phyloP scores from a whole-genome alignment of 106 monocot genomes.

The Dioscorea dumetorum region DNA sequence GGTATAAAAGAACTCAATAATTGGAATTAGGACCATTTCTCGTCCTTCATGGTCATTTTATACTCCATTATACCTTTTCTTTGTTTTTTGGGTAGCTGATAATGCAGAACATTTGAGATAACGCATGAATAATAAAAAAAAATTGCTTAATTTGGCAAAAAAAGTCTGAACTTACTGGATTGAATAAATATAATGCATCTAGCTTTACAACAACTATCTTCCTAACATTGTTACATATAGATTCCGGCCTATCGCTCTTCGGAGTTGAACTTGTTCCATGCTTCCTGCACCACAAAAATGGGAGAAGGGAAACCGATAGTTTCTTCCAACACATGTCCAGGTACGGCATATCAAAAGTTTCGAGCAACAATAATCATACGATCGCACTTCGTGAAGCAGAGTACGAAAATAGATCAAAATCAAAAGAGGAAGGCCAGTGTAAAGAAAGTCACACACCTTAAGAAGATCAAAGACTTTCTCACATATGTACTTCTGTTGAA shows the following conservation, averaged over 20 bases:
- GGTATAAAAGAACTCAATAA: too few relatives aligned
- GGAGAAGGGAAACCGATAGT: neutral
- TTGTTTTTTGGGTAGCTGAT: too few relatives aligned
- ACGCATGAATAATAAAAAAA: too few relatives aligned
- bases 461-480: slow-evolving; percentile 99
- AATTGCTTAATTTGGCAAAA: too few relatives aligned
- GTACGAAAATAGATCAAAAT: neutral
- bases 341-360: neutral
- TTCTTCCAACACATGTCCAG: neutral
- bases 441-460: slow-evolving; percentile 38
- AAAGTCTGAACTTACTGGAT: too few relatives aligned
- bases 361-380: neutral
- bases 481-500: slow-evolving; percentile 90
- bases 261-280: slow-evolving; percentile 87
- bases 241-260: slow-evolving; percentile 49
- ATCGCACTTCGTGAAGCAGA: neutral
- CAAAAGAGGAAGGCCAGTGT: neutral
- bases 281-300: slow-evolving; percentile 48
- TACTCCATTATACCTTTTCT: too few relatives aligned
- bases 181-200: too few relatives aligned
- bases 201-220: too few relatives aligned
- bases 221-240: too few relatives aligned
- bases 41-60: too few relatives aligned
- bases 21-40: too few relatives aligned
- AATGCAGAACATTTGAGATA: too few relatives aligned